Evolutionary conservation across 2,329 filamentous ascomycete species (phyloP).

Genomic region (Trichoderma guizhouense): DNA sequence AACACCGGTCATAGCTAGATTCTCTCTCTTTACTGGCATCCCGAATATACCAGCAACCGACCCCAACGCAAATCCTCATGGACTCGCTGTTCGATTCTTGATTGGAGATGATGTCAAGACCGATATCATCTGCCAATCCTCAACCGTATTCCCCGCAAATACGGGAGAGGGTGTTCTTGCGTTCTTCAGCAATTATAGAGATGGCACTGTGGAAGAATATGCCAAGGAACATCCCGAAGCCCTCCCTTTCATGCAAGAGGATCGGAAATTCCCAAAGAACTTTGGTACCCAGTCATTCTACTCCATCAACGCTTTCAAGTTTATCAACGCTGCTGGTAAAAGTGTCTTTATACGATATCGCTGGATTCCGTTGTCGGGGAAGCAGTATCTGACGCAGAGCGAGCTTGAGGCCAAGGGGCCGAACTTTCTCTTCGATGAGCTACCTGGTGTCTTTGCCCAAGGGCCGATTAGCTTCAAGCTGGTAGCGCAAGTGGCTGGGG

Average conservation of each 20-base stretch:
- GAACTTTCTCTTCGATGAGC: conserved; percentile 9
- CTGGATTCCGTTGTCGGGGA: conserved; percentile 4
- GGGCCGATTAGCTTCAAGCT: conserved; percentile 11
- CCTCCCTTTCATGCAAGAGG: not conserved
- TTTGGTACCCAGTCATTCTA: conserved; percentile 8
- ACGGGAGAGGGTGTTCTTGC: not conserved
- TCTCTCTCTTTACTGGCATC: conserved; percentile 9
- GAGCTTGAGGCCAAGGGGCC: not conserved
- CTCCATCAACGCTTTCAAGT: conserved; percentile 15
- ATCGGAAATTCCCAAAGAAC: not conserved
- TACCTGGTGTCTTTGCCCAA: not conserved
- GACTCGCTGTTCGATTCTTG: conserved; percentile 1
- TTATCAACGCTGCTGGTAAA: not conserved
- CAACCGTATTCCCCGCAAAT: not conserved
- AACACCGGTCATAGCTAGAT: conserved; percentile 12
- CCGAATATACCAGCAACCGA: not conserved
- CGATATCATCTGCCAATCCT: conserved; percentile 9
- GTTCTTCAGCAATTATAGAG: not conserved
- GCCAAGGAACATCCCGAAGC: not conserved
- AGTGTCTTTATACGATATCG: conserved; percentile 5
- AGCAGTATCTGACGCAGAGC: not conserved
- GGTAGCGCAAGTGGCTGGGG: conserved; percentile 4
- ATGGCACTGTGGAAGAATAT: not conserved
- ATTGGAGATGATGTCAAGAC: conserved; percentile 1
- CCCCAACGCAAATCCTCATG: conserved; percentile 7